Conservation (phyloP, 495 filamentous ascomycete genomes). For the Articulospora tetracladia region DNA sequence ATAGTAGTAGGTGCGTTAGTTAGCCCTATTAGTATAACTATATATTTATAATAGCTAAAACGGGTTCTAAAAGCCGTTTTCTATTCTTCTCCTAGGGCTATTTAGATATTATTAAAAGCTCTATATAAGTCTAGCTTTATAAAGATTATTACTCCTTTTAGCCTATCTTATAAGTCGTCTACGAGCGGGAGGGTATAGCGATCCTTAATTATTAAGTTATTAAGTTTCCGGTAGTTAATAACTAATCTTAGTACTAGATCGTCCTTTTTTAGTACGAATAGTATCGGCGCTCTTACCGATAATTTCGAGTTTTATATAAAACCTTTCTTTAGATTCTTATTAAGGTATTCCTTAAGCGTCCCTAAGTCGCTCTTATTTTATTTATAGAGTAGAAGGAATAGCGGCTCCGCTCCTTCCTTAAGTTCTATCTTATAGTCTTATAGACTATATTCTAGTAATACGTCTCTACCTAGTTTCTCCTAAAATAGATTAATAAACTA, state of each 20-base stretch:
- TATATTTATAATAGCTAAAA: conserved; percentile 23
- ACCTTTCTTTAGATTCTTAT: conserved; percentile 2
- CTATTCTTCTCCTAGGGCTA: too few species aligned
- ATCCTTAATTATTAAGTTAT: conserved; percentile 39
- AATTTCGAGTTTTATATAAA: neutral
- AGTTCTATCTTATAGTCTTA: conserved; percentile 1
- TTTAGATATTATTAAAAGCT: too few species aligned
- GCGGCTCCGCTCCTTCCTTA: neutral
- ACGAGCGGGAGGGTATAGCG: conserved; percentile 42
- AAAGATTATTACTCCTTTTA: conserved; percentile 32
- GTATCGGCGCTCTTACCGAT: neutral
- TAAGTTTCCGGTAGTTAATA: conserved; percentile 42
- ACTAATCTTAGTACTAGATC: conserved; percentile 36
- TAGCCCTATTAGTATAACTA: conserved; percentile 30
- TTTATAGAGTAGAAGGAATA: neutral
- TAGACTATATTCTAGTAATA: neutral
- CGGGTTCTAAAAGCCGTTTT: too few species aligned
- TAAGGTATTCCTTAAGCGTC: neutral
- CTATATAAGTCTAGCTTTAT: too few species aligned
- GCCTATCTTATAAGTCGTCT: conserved; percentile 31
- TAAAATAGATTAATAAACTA: neutral
- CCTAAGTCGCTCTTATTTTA: neutral
- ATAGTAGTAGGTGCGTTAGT: conserved; percentile 22
- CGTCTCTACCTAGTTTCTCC: neutral
- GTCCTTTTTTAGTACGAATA: conserved; percentile 2